Percentiles rank a stretch among this genome's conserved stretches.
Conservation (phyloP, 495 filamentous ascomycete species). For the Penicillium salamii region DNA sequence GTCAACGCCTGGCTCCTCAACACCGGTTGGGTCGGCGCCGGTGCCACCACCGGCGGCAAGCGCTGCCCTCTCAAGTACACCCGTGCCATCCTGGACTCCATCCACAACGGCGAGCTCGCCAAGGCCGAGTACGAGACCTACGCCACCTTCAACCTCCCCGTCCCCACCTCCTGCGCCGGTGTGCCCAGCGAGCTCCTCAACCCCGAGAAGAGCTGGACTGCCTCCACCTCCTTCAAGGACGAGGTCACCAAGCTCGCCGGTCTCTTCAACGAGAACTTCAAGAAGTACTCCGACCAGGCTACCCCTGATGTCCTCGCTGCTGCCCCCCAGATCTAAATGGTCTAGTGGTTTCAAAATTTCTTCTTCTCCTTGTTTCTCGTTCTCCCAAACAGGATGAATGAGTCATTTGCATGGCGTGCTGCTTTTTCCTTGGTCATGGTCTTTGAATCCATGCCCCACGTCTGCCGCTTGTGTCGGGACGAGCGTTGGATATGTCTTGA, state of each 20-base stretch:
- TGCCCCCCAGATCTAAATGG: slow-evolving; percentile 27
- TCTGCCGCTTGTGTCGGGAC: slow-evolving; percentile 26
- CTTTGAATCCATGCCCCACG: slow-evolving; percentile 17
- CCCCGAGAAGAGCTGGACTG: slow-evolving; percentile 89
- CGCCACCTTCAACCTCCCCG: slow-evolving; percentile 92
- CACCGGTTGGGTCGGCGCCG: slow-evolving; percentile 98
- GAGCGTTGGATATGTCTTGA: slow-evolving; percentile 20
- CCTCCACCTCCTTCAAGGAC: slow-evolving; percentile 68
- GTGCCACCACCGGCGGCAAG: slow-evolving; percentile 91
- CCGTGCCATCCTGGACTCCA: slow-evolving; percentile 94
- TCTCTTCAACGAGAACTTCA: slow-evolving; percentile 95
- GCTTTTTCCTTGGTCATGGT: slow-evolving; percentile 24
- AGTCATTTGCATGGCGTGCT: slow-evolving; percentile 33
- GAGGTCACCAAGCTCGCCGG: slow-evolving; percentile 86
- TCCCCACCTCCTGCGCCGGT: slow-evolving; percentile 80
- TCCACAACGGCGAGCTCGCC: slow-evolving; percentile 93
- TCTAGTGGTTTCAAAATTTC: slow-evolving; percentile 20
- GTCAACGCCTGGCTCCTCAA: slow-evolving; percentile 98
- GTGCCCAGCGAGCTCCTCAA: slow-evolving; percentile 92
- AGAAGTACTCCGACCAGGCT: slow-evolving; percentile 87
- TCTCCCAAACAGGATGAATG: slow-evolving; percentile 14
- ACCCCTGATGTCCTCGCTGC: slow-evolving; percentile 66
- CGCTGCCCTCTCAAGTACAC: slow-evolving; percentile 99
- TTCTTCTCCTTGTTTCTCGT: slow-evolving; percentile 22
- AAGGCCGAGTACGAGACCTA: slow-evolving; percentile 91